Conservation (phyloP, 2,329 filamentous ascomycete species). For the Zopfia rhizophila region DNA sequence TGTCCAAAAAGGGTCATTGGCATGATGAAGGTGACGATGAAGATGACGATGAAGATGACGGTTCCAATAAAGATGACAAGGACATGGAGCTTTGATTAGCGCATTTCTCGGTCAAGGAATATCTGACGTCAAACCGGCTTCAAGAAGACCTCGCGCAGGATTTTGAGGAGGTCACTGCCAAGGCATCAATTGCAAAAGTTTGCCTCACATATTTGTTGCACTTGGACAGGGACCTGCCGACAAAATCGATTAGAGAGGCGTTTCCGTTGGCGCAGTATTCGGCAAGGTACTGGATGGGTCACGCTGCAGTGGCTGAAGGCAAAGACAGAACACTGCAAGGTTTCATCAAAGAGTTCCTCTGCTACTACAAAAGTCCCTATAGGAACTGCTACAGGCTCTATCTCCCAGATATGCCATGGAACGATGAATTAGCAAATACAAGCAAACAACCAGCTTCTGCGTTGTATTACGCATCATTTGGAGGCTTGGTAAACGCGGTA, state of each 20-base stretch:
- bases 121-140: slow-evolving; percentile 21
- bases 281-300: slow-evolving; percentile 24
- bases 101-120: slow-evolving; percentile 34
- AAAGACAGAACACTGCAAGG: slow-evolving; percentile 9
- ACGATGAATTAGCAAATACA: slow-evolving; percentile 4
- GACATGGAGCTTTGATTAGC: slow-evolving; percentile 9
- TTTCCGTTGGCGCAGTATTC: slow-evolving; percentile 25
- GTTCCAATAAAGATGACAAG: no score
- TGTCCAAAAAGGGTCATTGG: slow-evolving; percentile 7
- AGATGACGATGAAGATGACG: slow-evolving; percentile 3
- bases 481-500: not conserved
- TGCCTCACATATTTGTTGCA: slow-evolving; percentile 28
- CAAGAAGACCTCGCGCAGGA: not conserved
- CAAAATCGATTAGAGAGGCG: slow-evolving; percentile 1
- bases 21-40: slow-evolving; percentile 41
- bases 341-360: slow-evolving; percentile 15
- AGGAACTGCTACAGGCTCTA: slow-evolving; percentile 14
- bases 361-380: slow-evolving; percentile 2
- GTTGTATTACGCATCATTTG: slow-evolving; percentile 11
- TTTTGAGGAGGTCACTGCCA: slow-evolving; percentile 13
- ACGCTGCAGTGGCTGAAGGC: slow-evolving; percentile 22
- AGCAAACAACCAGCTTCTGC: slow-evolving; percentile 6
- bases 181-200: slow-evolving; percentile 19
- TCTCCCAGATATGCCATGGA: slow-evolving; percentile 6
- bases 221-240: slow-evolving; percentile 5